Conservation (phyloP, 1,139 yeast species). For the Blastobotrys elegans region DNA sequence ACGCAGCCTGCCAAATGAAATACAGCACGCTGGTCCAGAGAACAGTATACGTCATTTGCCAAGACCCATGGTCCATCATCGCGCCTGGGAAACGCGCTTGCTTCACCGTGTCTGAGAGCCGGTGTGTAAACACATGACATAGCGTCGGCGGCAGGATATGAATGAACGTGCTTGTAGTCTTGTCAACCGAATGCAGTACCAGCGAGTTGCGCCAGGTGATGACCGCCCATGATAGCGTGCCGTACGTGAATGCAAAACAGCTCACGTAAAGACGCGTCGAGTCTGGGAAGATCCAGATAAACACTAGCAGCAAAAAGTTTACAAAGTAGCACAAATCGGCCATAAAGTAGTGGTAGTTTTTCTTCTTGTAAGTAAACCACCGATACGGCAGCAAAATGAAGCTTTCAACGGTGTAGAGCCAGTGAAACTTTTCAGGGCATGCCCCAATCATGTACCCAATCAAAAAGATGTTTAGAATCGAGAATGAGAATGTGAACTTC, state of each 20-base stretch:
- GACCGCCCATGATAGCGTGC: constrained; percentile 89
- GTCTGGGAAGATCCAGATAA: constrained; percentile 77
- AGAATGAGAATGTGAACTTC: constrained; percentile 72
- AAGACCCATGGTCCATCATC: constrained; percentile 52
- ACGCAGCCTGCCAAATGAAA: constrained; percentile 83
- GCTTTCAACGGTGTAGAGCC: constrained; percentile 63
- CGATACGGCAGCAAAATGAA: constrained; percentile 75
- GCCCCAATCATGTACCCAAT: constrained; percentile 76
- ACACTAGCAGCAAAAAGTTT: constrained; percentile 61
- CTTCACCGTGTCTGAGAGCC: constrained; percentile 54
- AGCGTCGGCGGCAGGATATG: constrained; percentile 89
- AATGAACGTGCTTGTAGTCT: constrained; percentile 87
- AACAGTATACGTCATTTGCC: constrained; percentile 72
- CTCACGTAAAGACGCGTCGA: constrained; percentile 70
- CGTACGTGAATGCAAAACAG: constrained; percentile 82
- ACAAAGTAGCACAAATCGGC: constrained; percentile 95
- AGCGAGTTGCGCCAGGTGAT: constrained; percentile 94
- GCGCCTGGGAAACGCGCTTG: constrained; percentile 74
- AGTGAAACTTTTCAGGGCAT: constrained; percentile 71
- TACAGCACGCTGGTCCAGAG: constrained; percentile 79
- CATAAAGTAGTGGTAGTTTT: constrained; percentile 75
- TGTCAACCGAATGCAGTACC: constrained; percentile 86
- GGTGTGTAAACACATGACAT: constrained; percentile 83
- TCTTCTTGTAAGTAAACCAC: constrained; percentile 74
- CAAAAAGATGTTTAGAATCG: constrained; percentile 62